A percentile compares a stretch with the other conserved stretches of the same genome.
Conservation (phyloP, 306 rosid genomes). For the Trichosanthes cucumerina region DNA sequence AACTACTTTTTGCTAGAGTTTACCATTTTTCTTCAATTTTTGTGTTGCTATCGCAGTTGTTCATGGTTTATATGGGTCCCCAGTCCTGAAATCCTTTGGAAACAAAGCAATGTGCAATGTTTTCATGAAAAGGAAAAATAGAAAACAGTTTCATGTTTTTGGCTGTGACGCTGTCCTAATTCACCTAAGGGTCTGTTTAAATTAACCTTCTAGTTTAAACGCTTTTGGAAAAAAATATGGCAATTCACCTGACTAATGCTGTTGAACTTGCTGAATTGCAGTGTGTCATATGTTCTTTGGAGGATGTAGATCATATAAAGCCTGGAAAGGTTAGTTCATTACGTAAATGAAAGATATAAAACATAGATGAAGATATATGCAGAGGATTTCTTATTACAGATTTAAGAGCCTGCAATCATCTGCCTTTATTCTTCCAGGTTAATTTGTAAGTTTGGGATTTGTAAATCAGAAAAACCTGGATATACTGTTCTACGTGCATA, state of each 20-base stretch:
- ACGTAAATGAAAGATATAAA: background rate
- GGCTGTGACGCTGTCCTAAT: too few species aligned
- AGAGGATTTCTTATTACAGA: background rate
- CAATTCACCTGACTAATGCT: background rate
- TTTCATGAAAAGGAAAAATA: background rate
- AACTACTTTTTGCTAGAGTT: background rate
- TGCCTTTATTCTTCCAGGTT: background rate
- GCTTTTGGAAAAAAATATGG: too few species aligned
- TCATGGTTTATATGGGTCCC: background rate
- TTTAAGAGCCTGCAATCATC: background rate
- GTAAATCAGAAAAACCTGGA: background rate
- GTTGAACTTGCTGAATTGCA: conserved; percentile 33
- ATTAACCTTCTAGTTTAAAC: too few species aligned
- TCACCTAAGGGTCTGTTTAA: too few species aligned
- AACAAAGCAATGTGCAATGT: background rate
- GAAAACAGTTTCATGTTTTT: background rate
- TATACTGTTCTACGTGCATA: background rate
- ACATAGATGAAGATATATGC: background rate
- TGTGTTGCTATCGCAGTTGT: background rate
- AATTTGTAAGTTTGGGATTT: background rate
- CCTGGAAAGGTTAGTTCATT: conserved; percentile 77
- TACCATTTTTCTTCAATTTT: background rate
- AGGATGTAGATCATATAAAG: conserved; percentile 58
- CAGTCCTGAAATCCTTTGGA: background rate
- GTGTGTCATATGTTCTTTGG: conserved; percentile 84